A percentile compares a stretch with the other conserved stretches of the same genome.
Conservation (phyloP, 495 filamentous ascomycete genomes). For the Penicillium chermesinum region DNA sequence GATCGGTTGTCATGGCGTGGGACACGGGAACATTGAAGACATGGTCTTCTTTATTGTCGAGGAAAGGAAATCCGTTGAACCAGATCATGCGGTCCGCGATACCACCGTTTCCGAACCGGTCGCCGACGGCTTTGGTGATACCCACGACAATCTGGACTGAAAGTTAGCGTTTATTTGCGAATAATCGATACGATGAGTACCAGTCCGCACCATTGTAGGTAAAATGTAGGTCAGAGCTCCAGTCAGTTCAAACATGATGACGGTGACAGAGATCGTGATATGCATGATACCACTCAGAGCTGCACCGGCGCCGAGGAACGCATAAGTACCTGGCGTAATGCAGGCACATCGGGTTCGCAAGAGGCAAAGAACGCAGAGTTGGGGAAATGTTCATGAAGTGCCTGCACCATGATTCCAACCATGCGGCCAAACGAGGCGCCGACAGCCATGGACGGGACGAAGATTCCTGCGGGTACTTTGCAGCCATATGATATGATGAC, state of each 20-base stretch:
- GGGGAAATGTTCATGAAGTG: slow-evolving; percentile 78
- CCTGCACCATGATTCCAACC: slow-evolving; percentile 90
- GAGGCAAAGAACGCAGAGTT: slow-evolving; percentile 77
- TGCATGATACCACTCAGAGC: slow-evolving; percentile 98
- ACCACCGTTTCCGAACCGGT: slow-evolving; percentile 88
- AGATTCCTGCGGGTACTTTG: slow-evolving; percentile 96
- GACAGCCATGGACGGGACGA: slow-evolving; percentile 96
- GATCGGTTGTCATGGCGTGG: slow-evolving; percentile 79
- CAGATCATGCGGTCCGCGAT: slow-evolving; percentile 99
- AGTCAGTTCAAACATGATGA: slow-evolving; percentile 98
- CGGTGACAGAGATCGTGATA: slow-evolving; percentile 90
- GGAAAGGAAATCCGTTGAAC: slow-evolving; percentile 97
- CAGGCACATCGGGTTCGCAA: slow-evolving; percentile 92
- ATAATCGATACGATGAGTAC: background rate
- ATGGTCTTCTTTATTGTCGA: slow-evolving; percentile 98
- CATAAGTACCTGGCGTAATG: slow-evolving; percentile 94
- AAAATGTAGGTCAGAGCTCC: slow-evolving; percentile 93
- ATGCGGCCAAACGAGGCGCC: slow-evolving; percentile 91
- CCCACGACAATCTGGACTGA: slow-evolving; percentile 75
- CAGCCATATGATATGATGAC: slow-evolving; percentile 98
- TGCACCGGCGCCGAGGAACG: slow-evolving; percentile 89
- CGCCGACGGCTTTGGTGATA: slow-evolving; percentile 89
- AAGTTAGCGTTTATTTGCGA: background rate
- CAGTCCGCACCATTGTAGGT: slow-evolving; percentile 74
- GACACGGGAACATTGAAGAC: slow-evolving; percentile 95